These are phyloP conservation scores for Pseudogymnoascus sp. DNA, from an alignment of 2,329 filamentous ascomycete species.

Conservation along the genomic window DNA sequence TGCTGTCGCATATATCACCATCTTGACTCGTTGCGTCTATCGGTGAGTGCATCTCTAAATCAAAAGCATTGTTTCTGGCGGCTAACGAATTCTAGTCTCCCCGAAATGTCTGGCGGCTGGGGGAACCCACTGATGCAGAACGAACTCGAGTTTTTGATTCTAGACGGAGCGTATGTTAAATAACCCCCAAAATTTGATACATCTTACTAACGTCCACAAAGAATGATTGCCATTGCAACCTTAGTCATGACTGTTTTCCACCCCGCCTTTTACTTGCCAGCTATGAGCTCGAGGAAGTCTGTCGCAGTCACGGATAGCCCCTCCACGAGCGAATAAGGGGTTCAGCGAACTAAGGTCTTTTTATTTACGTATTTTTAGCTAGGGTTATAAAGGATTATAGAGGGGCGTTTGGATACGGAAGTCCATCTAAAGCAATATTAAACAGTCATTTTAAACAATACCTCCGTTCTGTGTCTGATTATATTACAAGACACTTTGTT, in stretches of 20 bases:
- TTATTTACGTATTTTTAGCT: not conserved
- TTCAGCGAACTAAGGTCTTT: not conserved
- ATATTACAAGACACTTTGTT: not conserved
- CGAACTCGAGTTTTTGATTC: slow-evolving; percentile 48
- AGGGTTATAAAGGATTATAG: not conserved
- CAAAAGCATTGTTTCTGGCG: not conserved
- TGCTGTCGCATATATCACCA: slow-evolving; percentile 10
- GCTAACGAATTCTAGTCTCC: slow-evolving; percentile 29
- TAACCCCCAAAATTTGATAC: not conserved
- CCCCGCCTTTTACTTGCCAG: slow-evolving; percentile 41
- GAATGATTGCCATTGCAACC: slow-evolving; percentile 42
- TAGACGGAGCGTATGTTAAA: slow-evolving; percentile 43
- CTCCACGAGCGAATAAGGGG: not conserved
- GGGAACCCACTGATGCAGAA: slow-evolving; percentile 55
- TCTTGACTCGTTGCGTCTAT: slow-evolving; percentile 21
- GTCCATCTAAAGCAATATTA: not conserved
- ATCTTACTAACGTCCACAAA: slow-evolving; percentile 17
- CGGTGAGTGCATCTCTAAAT: slow-evolving; percentile 6
- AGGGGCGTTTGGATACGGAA: slow-evolving; percentile 5
- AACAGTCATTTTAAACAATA: not conserved
- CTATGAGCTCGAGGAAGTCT: slow-evolving; percentile 1
- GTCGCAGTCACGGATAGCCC: not conserved
- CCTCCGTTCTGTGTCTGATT: too few relatives aligned
- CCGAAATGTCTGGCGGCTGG: slow-evolving; percentile 57
- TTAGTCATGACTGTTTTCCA: slow-evolving; percentile 43